phyloP scores from a whole-genome alignment of 23 red algal genomes.

The Gracilaria vermiculophylla region DNA sequence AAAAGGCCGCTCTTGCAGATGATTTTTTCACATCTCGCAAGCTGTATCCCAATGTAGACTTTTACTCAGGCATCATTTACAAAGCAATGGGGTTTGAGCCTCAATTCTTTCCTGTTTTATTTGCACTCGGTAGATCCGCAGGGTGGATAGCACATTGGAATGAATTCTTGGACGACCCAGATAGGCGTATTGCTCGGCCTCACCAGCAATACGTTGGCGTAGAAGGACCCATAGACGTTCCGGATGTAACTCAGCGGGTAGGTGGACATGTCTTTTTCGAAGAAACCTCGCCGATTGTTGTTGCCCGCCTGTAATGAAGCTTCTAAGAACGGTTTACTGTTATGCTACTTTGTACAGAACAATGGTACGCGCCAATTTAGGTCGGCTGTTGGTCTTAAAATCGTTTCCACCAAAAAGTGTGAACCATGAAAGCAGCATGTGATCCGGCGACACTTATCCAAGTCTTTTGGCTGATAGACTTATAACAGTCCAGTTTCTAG shows the following conservation, averaged over 20 bases:
- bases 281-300: not conserved
- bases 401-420: too few species aligned
- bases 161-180: slow-evolving; percentile 85
- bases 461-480: too few species aligned
- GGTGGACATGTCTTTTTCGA: not conserved
- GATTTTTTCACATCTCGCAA: slow-evolving; percentile 88
- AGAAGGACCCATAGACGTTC: slow-evolving; percentile 33
- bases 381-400: too few species aligned
- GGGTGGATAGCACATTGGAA: slow-evolving; percentile 95
- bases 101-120: slow-evolving; percentile 83
- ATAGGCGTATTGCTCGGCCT: slow-evolving; percentile 71
- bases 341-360: not conserved
- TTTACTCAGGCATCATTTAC: slow-evolving; percentile 98
- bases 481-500: too few species aligned
- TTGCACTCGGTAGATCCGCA: slow-evolving; percentile 77
- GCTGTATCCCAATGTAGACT: slow-evolving; percentile 97
- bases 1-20: slow-evolving; percentile 80
- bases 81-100: slow-evolving; percentile 83
- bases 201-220: slow-evolving; percentile 63
- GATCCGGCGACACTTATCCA: too few species aligned
- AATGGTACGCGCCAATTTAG: not conserved
- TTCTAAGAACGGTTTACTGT: not conserved
- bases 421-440: too few species aligned
- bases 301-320: not conserved
- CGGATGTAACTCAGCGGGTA: slow-evolving; percentile 2